A percentile compares a stretch with the other conserved stretches of the same genome.
Conservation (phyloP, 2,329 filamentous ascomycete genomes). For the Aspergillus sergii region DNA sequence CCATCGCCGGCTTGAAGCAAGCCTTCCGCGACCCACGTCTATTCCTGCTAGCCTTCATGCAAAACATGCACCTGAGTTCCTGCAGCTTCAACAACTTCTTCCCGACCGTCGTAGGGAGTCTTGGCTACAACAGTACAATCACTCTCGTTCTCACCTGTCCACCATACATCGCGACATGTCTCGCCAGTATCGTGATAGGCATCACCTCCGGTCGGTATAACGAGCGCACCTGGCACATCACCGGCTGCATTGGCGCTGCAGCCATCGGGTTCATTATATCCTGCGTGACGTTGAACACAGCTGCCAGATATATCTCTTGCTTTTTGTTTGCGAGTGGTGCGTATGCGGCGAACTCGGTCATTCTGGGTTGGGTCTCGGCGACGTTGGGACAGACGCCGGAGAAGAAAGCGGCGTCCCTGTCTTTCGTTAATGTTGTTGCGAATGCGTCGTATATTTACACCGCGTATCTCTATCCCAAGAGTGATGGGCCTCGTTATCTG, state of each 20-base stretch:
- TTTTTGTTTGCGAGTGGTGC: conserved; percentile 37
- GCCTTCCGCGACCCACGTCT: conserved; percentile 35
- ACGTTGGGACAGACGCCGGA: conserved; percentile 41
- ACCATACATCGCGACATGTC: conserved; percentile 11
- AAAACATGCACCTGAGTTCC: conserved; percentile 50
- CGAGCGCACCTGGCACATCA: conserved; percentile 22
- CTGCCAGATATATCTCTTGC: conserved; percentile 25
- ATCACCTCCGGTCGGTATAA: conserved; percentile 10
- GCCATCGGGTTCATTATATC: conserved; percentile 19
- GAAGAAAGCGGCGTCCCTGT: conserved; percentile 40
- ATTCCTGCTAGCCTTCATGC: conserved; percentile 48
- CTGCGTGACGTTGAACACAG: conserved; percentile 3
- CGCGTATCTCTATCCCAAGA: conserved; percentile 42
- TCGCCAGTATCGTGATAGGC: background rate
- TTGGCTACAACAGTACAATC: conserved; percentile 50
- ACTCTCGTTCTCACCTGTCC: conserved; percentile 50
- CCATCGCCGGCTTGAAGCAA: conserved; percentile 19
- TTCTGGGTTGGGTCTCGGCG: conserved; percentile 40
- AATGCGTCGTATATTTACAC: conserved; percentile 46
- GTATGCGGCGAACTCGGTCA: conserved; percentile 39
- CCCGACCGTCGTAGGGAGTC: conserved; percentile 48
- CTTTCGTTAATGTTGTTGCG: conserved; percentile 41
- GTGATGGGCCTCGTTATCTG: conserved; percentile 32
- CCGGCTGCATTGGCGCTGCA: conserved; percentile 12
- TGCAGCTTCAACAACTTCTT: conserved; percentile 50